Evolutionary conservation across 2,329 filamentous ascomycete species (phyloP).

Genomic region (Pseudofabraea citricarpa): DNA sequence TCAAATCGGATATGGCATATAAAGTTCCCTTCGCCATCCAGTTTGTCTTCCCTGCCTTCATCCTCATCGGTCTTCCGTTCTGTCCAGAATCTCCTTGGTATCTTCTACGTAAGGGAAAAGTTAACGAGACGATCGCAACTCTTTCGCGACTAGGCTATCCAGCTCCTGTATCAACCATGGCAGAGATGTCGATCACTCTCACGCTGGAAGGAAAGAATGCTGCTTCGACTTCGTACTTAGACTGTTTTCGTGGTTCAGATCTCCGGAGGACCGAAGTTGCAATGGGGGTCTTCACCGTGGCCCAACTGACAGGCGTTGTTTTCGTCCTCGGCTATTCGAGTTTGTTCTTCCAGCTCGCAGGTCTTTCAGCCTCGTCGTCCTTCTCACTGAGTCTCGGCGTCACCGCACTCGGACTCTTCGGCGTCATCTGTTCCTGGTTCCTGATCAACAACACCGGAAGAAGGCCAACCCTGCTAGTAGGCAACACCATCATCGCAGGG

Average conservation of each 20-base stretch:
- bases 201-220: slow-evolving; percentile 40
- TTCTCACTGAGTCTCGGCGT: slow-evolving; percentile 33
- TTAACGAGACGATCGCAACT: slow-evolving; percentile 41
- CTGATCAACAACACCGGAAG: slow-evolving; percentile 10
- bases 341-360: slow-evolving; percentile 43
- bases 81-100: slow-evolving; percentile 43
- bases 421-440: slow-evolving; percentile 14
- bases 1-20: slow-evolving; percentile 51
- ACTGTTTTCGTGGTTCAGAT: slow-evolving; percentile 19
- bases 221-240: slow-evolving; percentile 25
- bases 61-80: slow-evolving; percentile 40
- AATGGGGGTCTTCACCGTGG: slow-evolving; percentile 13
- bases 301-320: slow-evolving; percentile 15
- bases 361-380: slow-evolving; percentile 28
- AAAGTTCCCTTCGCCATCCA: slow-evolving; percentile 47
- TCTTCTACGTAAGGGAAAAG: slow-evolving; percentile 38
- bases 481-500: slow-evolving; percentile 26
- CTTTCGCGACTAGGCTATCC: slow-evolving; percentile 28
- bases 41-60: slow-evolving; percentile 46
- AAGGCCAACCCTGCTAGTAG: slow-evolving; percentile 16
- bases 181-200: slow-evolving; percentile 25
- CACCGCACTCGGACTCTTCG: slow-evolving; percentile 32
- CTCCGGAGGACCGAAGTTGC: slow-evolving; percentile 16
- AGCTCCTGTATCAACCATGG: slow-evolving; percentile 5
- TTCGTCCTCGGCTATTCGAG: slow-evolving; percentile 37